Evolutionary conservation across 305 asterid genomes (phyloP).

Genomic region (Euphrasia arctica): DNA sequence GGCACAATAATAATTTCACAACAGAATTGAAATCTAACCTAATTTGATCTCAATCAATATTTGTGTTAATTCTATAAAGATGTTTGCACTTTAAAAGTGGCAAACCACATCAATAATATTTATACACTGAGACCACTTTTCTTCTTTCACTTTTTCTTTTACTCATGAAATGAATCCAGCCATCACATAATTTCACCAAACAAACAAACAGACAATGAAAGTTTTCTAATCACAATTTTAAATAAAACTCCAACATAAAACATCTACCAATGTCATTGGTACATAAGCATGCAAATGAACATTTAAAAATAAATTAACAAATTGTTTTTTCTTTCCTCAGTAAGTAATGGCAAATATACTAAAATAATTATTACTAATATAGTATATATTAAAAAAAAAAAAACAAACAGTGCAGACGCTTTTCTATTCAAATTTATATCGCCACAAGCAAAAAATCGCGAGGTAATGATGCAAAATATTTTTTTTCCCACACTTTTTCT

Average conservation of each 20-base stretch:
- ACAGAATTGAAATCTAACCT: too few relatives aligned
- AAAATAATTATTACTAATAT: too few relatives aligned
- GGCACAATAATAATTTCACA: too few relatives aligned
- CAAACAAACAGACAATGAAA: not conserved
- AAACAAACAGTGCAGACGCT: not conserved
- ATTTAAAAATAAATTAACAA: too few relatives aligned
- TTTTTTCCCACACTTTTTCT: not conserved
- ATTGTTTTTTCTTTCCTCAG: too few relatives aligned
- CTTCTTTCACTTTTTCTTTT: conserved; percentile 19
- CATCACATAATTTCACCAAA: not conserved
- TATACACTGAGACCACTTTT: conserved; percentile 26
- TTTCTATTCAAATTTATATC: too few relatives aligned
- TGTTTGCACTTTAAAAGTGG: conserved; percentile 32
- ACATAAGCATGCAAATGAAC: too few relatives aligned
- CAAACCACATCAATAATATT: conserved; percentile 32
- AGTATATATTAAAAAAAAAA: too few relatives aligned
- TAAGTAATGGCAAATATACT: too few relatives aligned
- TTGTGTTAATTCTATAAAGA: conserved; percentile 15
- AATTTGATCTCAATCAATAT: not conserved
- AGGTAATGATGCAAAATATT: not conserved
- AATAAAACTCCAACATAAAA: too few relatives aligned
- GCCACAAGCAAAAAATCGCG: not conserved
- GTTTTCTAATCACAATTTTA: not conserved
- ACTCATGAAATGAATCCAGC: not conserved
- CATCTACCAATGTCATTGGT: too few relatives aligned